Evolutionary conservation across 2,329 filamentous ascomycete species (phyloP).

Genomic region (Penicillium paneum): DNA sequence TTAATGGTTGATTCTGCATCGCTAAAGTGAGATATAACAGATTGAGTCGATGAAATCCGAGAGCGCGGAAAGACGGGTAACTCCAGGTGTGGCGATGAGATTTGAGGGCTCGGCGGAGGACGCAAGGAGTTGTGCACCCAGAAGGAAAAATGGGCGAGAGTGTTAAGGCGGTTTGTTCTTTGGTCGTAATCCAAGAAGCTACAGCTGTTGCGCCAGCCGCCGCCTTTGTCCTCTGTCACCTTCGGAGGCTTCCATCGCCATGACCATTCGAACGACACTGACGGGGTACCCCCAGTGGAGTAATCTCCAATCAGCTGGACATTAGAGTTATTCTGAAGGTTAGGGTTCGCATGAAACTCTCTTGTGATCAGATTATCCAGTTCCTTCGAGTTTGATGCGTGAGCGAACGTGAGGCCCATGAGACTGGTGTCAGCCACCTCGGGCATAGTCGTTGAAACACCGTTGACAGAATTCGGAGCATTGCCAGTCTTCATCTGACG

Average conservation of each 20-base stretch:
- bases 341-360: slow-evolving; percentile 95
- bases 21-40: slow-evolving; percentile 77
- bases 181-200: slow-evolving; percentile 98
- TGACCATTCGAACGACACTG: slow-evolving; percentile 87
- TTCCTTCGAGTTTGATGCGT: slow-evolving; percentile 79
- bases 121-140: slow-evolving; percentile 73
- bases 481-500: slow-evolving; percentile 51
- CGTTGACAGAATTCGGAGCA: slow-evolving; percentile 51
- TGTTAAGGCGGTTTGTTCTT: slow-evolving; percentile 81
- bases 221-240: slow-evolving; percentile 71
- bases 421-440: slow-evolving; percentile 68
- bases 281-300: slow-evolving; percentile 74
- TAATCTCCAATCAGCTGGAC: slow-evolving; percentile 94
- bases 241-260: slow-evolving; percentile 98
- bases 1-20: slow-evolving; percentile 57
- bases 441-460: slow-evolving; percentile 51
- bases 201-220: slow-evolving; percentile 94
- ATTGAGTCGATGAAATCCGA: slow-evolving; percentile 81
- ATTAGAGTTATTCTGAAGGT: slow-evolving; percentile 94
- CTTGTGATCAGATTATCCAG: slow-evolving; percentile 90
- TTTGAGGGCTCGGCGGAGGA: slow-evolving; percentile 52
- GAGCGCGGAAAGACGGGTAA: slow-evolving; percentile 71
- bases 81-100: slow-evolving; percentile 70
- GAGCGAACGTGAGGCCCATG: slow-evolving; percentile 86
- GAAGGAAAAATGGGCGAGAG: slow-evolving; percentile 88